Percentiles rank a stretch among this genome's conserved stretches.
Conservation (phyloP, 768 basidiomycete genomes). For the Russula olivacea region DNA sequence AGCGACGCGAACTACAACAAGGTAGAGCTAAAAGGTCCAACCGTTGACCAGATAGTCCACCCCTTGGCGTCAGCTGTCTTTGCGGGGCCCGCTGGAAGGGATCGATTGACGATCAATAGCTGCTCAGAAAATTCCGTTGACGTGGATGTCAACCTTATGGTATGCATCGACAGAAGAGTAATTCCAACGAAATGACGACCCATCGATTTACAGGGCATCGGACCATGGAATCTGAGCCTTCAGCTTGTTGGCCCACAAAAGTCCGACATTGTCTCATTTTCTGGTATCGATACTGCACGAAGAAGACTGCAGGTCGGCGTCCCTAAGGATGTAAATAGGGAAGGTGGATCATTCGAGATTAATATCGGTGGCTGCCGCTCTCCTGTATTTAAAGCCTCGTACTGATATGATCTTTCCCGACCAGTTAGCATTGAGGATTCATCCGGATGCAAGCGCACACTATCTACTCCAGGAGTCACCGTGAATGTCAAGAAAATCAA, state of each 20-base stretch:
- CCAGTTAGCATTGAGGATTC: conserved; percentile 80
- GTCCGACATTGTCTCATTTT: conserved; percentile 52
- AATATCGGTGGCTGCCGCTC: conserved; percentile 51
- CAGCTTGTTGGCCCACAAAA: conserved; percentile 71
- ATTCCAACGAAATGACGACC: conserved; percentile 1
- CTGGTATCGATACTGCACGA: conserved; percentile 48
- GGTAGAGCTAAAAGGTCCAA: conserved; percentile 65
- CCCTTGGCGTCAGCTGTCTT: conserved; percentile 81
- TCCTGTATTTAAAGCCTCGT: not conserved
- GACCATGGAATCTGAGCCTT: conserved; percentile 84
- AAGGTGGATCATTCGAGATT: conserved; percentile 75
- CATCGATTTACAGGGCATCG: conserved; percentile 55
- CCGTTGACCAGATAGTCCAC: conserved; percentile 84
- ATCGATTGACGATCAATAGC: conserved; percentile 57
- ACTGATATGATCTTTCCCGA: conserved; percentile 20
- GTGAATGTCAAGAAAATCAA: conserved; percentile 85
- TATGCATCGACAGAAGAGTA: conserved; percentile 33
- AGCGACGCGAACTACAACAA: conserved; percentile 82
- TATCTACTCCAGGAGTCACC: conserved; percentile 70
- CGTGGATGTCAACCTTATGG: conserved; percentile 76
- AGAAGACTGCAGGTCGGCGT: conserved; percentile 61
- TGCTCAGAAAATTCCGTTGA: conserved; percentile 74
- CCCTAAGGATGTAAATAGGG: conserved; percentile 55
- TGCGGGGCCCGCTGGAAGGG: conserved; percentile 38
- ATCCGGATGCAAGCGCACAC: conserved; percentile 74